phyloP scores from a whole-genome alignment of 805 yeast genomes.

The Candida piceae region DNA sequence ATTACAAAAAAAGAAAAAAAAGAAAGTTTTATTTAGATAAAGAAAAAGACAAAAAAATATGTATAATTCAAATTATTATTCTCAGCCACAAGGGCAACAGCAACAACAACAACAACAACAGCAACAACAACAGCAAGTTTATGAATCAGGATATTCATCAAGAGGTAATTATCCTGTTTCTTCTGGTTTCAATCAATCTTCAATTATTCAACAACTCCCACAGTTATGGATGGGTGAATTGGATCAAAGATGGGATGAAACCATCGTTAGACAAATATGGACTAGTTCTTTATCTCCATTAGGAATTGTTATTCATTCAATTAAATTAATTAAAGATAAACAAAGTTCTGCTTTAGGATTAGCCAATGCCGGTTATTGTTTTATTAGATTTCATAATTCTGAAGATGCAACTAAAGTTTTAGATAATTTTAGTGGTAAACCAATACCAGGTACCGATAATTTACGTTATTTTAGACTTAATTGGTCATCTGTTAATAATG shows the following conservation, averaged over 20 bases:
- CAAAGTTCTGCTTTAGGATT: slow-evolving; percentile 29
- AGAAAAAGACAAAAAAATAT: neutral
- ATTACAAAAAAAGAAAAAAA: neutral
- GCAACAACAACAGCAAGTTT: too few relatives aligned
- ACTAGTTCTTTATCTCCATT: slow-evolving; percentile 43
- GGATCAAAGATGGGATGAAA: slow-evolving; percentile 81
- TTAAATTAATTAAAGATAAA: slow-evolving; percentile 71
- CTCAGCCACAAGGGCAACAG: slow-evolving; percentile 3
- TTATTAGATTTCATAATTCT: slow-evolving; percentile 63
- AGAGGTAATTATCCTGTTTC: slow-evolving; percentile 3
- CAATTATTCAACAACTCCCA: slow-evolving; percentile 22
- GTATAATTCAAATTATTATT: slow-evolving; percentile 11
- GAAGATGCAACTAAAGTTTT: slow-evolving; percentile 64
- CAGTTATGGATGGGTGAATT: slow-evolving; percentile 89
- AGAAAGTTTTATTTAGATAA: neutral
- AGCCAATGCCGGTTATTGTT: slow-evolving; percentile 71
- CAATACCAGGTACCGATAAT: slow-evolving; percentile 60
- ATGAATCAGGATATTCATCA: slow-evolving; percentile 6
- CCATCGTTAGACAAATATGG: slow-evolving; percentile 65
- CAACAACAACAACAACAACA: slow-evolving; percentile 7
- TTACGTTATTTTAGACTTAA: slow-evolving; percentile 58
- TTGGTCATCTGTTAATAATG: slow-evolving; percentile 57
- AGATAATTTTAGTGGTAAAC: slow-evolving; percentile 55
- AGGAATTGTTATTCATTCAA: slow-evolving; percentile 44
- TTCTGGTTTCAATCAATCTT: slow-evolving; percentile 3